These are phyloP conservation scores for Elongisporangium senticosum DNA, from an alignment of 352 stramenopile genomes.

Conservation along the genomic window DNA sequence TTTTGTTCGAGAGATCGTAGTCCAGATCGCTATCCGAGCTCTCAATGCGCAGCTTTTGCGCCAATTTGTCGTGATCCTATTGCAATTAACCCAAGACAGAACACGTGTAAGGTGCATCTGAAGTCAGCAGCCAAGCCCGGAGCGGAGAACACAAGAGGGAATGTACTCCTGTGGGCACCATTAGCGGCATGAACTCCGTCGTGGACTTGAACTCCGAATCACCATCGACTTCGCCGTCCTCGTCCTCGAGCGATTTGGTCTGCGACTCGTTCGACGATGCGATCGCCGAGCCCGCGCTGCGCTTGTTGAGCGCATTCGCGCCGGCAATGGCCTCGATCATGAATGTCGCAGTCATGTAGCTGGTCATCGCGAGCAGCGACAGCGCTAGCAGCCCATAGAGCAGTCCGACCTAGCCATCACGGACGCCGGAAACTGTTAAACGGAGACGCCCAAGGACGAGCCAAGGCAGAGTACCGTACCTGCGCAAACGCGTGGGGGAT, in stretches of 20 bases:
- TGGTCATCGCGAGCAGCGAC: conserved; percentile 50
- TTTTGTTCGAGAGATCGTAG: conserved; percentile 80
- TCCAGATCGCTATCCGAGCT: conserved; percentile 28
- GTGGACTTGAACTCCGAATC: conserved; percentile 26
- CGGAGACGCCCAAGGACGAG: neutral
- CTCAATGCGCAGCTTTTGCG: conserved; percentile 38
- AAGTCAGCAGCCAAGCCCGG: conserved; percentile 1
- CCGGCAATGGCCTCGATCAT: conserved; percentile 82
- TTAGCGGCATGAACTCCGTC: conserved; percentile 74
- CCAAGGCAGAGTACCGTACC: conserved; percentile 16
- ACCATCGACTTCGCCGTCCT: conserved; percentile 26
- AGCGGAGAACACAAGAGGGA: conserved; percentile 2
- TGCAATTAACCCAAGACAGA: neutral
- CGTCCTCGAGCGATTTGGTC: conserved; percentile 19
- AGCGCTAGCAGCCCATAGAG: conserved; percentile 68
- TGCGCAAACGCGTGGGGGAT: conserved; percentile 85
- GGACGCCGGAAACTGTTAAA: neutral
- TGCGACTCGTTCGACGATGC: conserved; percentile 11
- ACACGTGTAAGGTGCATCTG: conserved; percentile 4
- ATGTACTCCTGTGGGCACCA: conserved; percentile 69
- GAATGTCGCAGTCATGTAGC: conserved; percentile 83
- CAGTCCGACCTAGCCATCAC: conserved; percentile 46
- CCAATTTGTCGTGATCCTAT: conserved; percentile 51
- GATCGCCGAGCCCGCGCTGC: conserved; percentile 28
- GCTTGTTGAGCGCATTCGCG: conserved; percentile 69